Base-by-base conservation (phyloP, 768 basidiomycete genomes). In the Suillus paluster region DNA sequence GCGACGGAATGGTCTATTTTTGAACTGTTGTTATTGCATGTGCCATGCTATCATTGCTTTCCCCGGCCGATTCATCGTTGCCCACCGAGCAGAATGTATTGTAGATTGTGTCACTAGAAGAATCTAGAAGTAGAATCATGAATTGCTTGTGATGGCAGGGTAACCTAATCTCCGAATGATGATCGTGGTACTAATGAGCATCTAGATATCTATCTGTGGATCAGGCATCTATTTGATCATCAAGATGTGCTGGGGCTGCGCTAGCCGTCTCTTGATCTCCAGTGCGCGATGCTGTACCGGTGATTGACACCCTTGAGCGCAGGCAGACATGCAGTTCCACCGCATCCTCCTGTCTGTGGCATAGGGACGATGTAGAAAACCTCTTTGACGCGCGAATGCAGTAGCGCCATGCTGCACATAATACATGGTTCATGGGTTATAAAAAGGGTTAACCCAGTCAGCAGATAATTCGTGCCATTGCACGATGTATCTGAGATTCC, bases 351-450 rank as follows among this genome's bases (percentile, higher is more conserved):
- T 0, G 94, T 95, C 57, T 81, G 77, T 0, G 81, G 76, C 86
- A 92, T 92, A 1, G 90, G 84, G 27, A 85, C 71, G 38, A 98
- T 71, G 70, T 89, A 87, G 71, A 93, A 83, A 7, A 99, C 84
- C 63, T 95, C 88, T 68, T 91, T 90, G 60, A 98, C 94, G n/a
- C 97, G 86, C 1, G 93, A 95, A 75, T 99, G 97, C 7, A 97
- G 78, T 23, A 99, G 78, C 2, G 95, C 94, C 97, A 99, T 99
- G 68, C 89, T 86, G 74, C 97, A 99, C 94, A 99, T 95, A 60
- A 99, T 84, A 68, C 97, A 99, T 0, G 97, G 97, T 68, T 99
- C 97, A 75, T 99, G 97, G 11, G 94, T 94, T 58, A 87, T 86
- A 79, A 99, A 99, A 27, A 98, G 80, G 1, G 88, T 86, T 19